phyloP scores from a whole-genome alignment of 1,139 yeast genomes.

The Yamadazyma songkhlaensis region DNA sequence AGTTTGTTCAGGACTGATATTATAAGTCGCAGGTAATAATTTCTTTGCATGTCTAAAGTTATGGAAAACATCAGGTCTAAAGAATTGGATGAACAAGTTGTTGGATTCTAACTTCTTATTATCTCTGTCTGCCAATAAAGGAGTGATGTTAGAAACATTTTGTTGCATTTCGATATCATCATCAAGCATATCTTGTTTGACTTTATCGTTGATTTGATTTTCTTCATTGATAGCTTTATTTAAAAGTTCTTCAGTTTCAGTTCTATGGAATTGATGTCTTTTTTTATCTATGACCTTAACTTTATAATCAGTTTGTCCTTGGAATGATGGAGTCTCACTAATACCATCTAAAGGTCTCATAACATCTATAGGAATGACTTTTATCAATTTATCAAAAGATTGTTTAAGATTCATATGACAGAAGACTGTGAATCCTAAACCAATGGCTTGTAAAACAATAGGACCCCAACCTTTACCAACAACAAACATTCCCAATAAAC shows the following conservation, averaged over 20 bases:
- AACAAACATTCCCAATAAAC: conserved; percentile 80
- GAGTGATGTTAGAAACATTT: conserved; percentile 23
- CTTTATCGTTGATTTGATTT: conserved; percentile 15
- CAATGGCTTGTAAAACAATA: conserved; percentile 68
- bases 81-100: conserved; percentile 43
- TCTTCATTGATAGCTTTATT: conserved; percentile 15
- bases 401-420: conserved; percentile 58
- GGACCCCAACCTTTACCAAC: conserved; percentile 98
- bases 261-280: conserved; percentile 8
- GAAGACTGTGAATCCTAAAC: conserved; percentile 61
- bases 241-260: conserved; percentile 13
- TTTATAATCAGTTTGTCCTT: conserved; percentile 36
- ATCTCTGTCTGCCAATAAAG: conserved; percentile 56
- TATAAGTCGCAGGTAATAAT: conserved; percentile 51
- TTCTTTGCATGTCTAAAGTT: conserved; percentile 54
- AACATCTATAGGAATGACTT: conserved; percentile 60
- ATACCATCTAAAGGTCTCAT: conserved; percentile 72
- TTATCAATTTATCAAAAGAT: conserved; percentile 65
- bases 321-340: conserved; percentile 57
- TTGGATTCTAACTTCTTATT: conserved; percentile 27
- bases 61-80: conserved; percentile 65
- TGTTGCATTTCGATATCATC: conserved; percentile 16
- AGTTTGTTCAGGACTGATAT: conserved; percentile 24
- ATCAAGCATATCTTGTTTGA: conserved; percentile 21
- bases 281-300: conserved; percentile 26